Base-by-base conservation (phyloP, 768 basidiomycete genomes). In the Tulasnella sp. region DNA sequence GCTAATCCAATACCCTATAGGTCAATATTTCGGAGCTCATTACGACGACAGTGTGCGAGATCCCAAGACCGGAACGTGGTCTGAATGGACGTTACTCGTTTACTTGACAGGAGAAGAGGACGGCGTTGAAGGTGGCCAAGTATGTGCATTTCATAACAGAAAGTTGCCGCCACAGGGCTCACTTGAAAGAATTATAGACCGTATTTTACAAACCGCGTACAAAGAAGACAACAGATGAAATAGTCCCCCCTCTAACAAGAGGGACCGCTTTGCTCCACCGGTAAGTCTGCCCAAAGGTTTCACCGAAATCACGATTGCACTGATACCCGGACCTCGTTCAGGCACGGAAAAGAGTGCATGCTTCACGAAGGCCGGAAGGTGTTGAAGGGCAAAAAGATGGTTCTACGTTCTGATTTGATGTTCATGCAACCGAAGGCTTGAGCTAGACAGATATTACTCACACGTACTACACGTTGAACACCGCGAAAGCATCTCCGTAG, bases 1-100 rank as follows among this genome's bases (percentile, higher is more conserved):
- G 6, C 75, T 79, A 26, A 32, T 78, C 70, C 51, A 46, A 37
- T 74, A 10, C 44, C 86, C 86, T 3, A 84, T 88, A 35, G 85
- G 85, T 0, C 90, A 91, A 79, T 88, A 90, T 83, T 93, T 93
- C 83, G 91, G 91, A 29, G 88, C 89, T 18, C 92, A 93, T 82
- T 93, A 93, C 81, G 92, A 93, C 80, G 92, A 92, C 81, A 89
- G 35, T 42, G 32, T 80, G 11, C 86, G 86, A 10, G 91, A 92
- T 82, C 77, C 86, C 5, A 81, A 85, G 74, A 90, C 90, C 9
- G 90, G 90, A 5, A 86, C 87, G 1, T 89, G 87, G 82, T 92
- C 91, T 44, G 91, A 93, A 82, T 93, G 93, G 92, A 94, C 93
- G 0, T 83, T 93, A 48, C 83, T 94, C 35, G 86, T 93, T 35